Evolutionary conservation across 1,139 yeast genomes (phyloP).

Genomic region (Suhomyces bolitotheri): DNA sequence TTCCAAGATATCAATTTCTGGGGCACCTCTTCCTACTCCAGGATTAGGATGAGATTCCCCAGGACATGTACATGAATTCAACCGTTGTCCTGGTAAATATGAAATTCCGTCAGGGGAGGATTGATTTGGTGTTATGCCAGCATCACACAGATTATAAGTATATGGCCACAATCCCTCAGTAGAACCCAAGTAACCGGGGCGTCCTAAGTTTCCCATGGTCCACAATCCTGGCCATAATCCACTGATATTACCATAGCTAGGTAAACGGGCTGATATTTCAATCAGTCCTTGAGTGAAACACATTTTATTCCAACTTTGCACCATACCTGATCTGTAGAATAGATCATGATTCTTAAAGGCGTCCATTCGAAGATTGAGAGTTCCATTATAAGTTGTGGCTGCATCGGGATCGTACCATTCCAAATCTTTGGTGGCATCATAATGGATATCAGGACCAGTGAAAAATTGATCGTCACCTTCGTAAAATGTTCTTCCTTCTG

Average conservation of each 20-base stretch:
- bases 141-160: constrained; percentile 32
- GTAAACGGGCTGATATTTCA: constrained; percentile 26
- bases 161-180: constrained; percentile 36
- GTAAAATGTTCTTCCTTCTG: constrained; percentile 31
- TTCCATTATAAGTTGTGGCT: constrained; percentile 30
- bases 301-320: constrained; percentile 31
- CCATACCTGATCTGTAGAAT: constrained; percentile 34
- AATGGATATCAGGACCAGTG: constrained; percentile 29
- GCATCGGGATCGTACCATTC: constrained; percentile 39
- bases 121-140: constrained; percentile 35
- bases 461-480: constrained; percentile 36
- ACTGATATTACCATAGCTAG: constrained; percentile 29
- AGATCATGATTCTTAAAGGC: constrained; percentile 30
- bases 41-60: constrained; percentile 31
- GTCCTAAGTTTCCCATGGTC: constrained; percentile 34
- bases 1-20: constrained; percentile 32
- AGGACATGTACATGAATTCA: constrained; percentile 27
- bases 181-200: constrained; percentile 30
- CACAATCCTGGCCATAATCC: constrained; percentile 37
- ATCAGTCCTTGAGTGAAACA: constrained; percentile 31
- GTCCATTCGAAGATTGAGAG: constrained; percentile 27
- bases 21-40: constrained; percentile 33
- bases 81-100: constrained; percentile 31
- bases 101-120: constrained; percentile 34
- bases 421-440: constrained; percentile 32